Evolutionary conservation across 371 early-diverging fungal species (phyloP), one percentile per base, ranked within the genome.

Genomic region (Actinomortierella wolfii): DNA sequence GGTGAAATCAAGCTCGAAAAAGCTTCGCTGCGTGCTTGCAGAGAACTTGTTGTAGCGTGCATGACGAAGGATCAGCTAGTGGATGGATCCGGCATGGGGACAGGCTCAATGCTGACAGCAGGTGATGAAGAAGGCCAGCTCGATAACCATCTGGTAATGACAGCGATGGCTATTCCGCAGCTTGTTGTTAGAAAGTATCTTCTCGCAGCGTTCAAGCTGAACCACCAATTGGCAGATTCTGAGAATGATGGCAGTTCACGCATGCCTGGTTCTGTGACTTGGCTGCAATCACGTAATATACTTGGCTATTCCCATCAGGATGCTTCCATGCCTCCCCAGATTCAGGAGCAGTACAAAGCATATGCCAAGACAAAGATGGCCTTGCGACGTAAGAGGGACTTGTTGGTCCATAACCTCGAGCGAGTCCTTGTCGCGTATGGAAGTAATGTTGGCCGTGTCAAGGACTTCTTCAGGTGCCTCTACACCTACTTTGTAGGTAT

Each of bases 401-500:
- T 73, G 5, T 25, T 66, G 25, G 56, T 58, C 51, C 65, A 55
- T 46, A 73, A 73, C 24, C 60, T 73, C 23, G 73, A 73, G 45
- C 49, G 2, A 7, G 59, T 66, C 39, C 24, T 73, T 4, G 48
- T 73, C 17, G 56, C 66, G 8, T 73, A 73, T 59, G 73, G 73
- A 0, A 58, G 73, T 9, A 47, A 48, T n/a, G 65, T 73, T 11
- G 66, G 66, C 15, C 62, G 73, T 18, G 73, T 62, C 49, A 73
- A 82, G 77, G 77, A 76, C 61, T 84, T 86, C 57, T 86, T 84
- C 62, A 66, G 76, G 51, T 67, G 84, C 18, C 61, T 86, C 21
- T 71, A 86, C 50, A 67, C 68, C 11, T 84, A 84, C 57, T 86
- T 81, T 69, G 66, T 83, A 39, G 78, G 79, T 7, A 84, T 84